Base-by-base conservation (phyloP, 148 eudicot species). In the Pharnaceum exiguum region DNA sequence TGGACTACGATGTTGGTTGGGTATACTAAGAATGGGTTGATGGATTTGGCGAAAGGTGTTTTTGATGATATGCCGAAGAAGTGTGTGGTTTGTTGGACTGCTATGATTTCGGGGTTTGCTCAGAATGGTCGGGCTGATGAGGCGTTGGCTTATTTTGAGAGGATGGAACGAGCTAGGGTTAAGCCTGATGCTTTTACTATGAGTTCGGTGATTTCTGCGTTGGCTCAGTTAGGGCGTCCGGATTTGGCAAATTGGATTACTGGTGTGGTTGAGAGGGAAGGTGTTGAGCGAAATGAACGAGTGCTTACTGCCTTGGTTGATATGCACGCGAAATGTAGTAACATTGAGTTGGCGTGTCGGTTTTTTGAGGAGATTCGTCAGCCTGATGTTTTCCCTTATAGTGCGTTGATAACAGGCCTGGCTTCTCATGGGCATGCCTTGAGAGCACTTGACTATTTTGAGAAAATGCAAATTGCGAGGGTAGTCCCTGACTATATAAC, bases 271-370 rank as follows among this genome's bases (percentile, higher is more conserved):
- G 48, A 63, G 24, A 22, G 2, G 10, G 63, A 58, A 53, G 46
- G 70, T 1, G 60, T 64, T 44, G 67, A 72, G 44, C 64, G 71
- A 10, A 71, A 68, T 23, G 73, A 59, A 42, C 60, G 54, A 40
- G 76, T 76, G 7, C 76, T 76, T 21, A 72, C 80, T 23, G 69
- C 77, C 7, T 30, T 76, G 26, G 73, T 61, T 68, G 74, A 68
- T 18, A 68, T 76, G 77, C 76, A 76, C 39, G 67, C 73, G 27
- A 71, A 76, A 67, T 76, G 80, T 59, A 76, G 80, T 31, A 76
- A 76, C 59, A 72, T 76, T 49, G 74, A 68, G 28, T 65, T 68
- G 51, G 80, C 80, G 3, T 59, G 77, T 55, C 32, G 11, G 13
- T 26, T 76, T 17, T 76, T 76, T 68, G 54, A 71, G 19, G 71